Evolutionary conservation across 1,284 basidiomycete genomes (phyloP).

Genomic region (Papiliotrema flavescens): DNA sequence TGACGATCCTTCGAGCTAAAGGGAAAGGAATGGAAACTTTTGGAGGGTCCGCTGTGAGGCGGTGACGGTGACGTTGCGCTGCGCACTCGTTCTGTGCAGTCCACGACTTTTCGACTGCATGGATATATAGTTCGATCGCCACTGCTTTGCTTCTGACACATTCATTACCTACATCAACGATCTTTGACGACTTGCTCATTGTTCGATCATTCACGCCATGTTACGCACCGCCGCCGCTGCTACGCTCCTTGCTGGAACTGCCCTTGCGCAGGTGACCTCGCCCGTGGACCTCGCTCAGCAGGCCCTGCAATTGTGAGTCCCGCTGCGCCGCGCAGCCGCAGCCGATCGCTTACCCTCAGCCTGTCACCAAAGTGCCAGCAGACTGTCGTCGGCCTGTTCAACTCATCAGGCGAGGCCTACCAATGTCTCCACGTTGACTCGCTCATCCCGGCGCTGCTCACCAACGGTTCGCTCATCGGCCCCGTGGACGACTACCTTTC

Average conservation of each 20-base stretch:
- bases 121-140: too few species aligned
- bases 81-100: too few species aligned
- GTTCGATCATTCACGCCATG: not conserved
- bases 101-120: too few species aligned
- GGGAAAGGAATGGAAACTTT: too few species aligned
- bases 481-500: conserved; percentile 36
- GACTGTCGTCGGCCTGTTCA: conserved; percentile 10
- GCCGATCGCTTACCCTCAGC: conserved; percentile 4
- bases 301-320: not conserved
- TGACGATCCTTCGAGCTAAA: too few species aligned
- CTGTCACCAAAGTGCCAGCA: conserved; percentile 14
- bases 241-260: conserved; percentile 3
- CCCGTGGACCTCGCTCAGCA: not conserved
- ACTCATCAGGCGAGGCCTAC: conserved; percentile 7
- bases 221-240: conserved; percentile 9
- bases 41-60: too few species aligned
- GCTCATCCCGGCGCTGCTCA: conserved; percentile 20
- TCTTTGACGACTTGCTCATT: not conserved
- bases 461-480: conserved; percentile 35
- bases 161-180: too few species aligned
- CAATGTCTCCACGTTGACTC: conserved; percentile 24
- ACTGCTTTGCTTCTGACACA: too few species aligned
- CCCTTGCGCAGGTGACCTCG: not conserved
- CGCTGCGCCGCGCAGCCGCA: not conserved
- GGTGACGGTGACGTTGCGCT: too few species aligned